Percentiles rank a stretch among this genome's conserved stretches.
These are phyloP conservation scores for Houttuynia cordata DNA, from an alignment of 164 flowering plant species.

Conservation along the genomic window DNA sequence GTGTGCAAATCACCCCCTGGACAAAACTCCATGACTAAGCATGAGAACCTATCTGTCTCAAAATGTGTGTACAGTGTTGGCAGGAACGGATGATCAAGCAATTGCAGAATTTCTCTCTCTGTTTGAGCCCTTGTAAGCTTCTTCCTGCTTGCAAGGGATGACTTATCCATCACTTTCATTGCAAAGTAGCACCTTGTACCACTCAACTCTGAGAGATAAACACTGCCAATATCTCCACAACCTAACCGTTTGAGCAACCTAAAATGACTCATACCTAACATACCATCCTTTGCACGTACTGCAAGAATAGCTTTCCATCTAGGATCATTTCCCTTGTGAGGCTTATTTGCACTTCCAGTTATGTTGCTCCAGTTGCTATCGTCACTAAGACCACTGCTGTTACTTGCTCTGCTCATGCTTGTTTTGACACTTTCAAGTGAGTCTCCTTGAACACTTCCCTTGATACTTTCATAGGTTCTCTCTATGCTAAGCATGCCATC, in stretches of 20 bases:
- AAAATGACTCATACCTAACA: constrained; percentile 92
- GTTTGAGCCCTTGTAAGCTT: constrained; percentile 66
- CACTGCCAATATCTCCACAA: constrained; percentile 68
- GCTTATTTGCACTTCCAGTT: constrained; percentile 86
- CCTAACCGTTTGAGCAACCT: constrained; percentile 54
- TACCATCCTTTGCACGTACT: constrained; percentile 71
- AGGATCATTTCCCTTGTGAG: constrained; percentile 96
- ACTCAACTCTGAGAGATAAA: constrained; percentile 42
- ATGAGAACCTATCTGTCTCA: constrained; percentile 53
- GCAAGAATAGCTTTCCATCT: constrained; percentile 94
- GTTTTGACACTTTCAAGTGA: constrained; percentile 86
- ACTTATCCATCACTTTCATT: constrained; percentile 81
- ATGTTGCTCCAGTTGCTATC: constrained; percentile 91
- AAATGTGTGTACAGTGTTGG: constrained; percentile 58
- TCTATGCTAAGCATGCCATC: constrained; percentile 73
- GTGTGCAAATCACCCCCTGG: constrained; percentile 91
- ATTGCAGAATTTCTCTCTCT: constrained; percentile 61
- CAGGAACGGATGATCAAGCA: constrained; percentile 71
- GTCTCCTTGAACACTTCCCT: constrained; percentile 63
- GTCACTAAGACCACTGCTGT: constrained; percentile 93
- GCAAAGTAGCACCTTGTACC: constrained; percentile 42
- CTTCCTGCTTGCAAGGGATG: constrained; percentile 55
- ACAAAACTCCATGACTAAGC: constrained; percentile 73
- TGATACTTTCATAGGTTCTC: constrained; percentile 53
- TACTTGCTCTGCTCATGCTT: constrained; percentile 81